A percentile compares a stretch with the other conserved stretches of the same genome.
Evolutionary conservation across 2,329 filamentous ascomycete species (phyloP).

Genomic region (Arthrobotrys musiformis): DNA sequence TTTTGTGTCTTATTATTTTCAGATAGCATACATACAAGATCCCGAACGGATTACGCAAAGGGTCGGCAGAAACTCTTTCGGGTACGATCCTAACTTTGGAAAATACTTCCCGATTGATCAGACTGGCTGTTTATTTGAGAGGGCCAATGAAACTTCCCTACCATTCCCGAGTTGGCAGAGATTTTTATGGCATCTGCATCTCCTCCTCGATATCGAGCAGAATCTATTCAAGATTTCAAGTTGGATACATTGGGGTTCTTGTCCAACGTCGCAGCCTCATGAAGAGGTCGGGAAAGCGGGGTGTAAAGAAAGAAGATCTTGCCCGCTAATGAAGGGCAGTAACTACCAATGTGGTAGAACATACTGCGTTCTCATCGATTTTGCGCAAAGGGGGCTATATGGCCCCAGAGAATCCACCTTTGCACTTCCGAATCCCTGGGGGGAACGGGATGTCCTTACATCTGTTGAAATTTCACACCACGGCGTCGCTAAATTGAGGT

Average conservation of each 20-base stretch:
- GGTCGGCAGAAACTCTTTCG: conserved; percentile 11
- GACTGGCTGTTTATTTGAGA: conserved; percentile 3
- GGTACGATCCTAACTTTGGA: conserved; percentile 24
- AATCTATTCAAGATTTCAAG: conserved; percentile 18
- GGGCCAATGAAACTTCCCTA: background rate
- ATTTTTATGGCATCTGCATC: background rate
- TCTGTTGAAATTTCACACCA: background rate
- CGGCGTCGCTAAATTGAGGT: background rate
- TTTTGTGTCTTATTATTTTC: background rate
- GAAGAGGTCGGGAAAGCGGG: background rate
- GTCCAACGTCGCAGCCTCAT: background rate
- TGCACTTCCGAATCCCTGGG: conserved; percentile 1
- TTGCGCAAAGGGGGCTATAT: conserved; percentile 19
- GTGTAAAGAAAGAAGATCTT: background rate
- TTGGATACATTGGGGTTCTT: conserved; percentile 18
- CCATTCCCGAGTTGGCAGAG: conserved; percentile 15
- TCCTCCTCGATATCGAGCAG: conserved; percentile 8
- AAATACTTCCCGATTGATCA: conserved; percentile 30
- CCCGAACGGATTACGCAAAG: background rate
- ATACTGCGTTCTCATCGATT: conserved; percentile 19
- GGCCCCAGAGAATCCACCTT: background rate
- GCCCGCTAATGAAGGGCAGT: background rate
- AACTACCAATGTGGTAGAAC: conserved; percentile 15
- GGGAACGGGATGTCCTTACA: background rate
- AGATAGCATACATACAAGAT: background rate